Base-by-base conservation (phyloP, 2,329 filamentous ascomycete genomes). In the Ampelomyces quisqualis region DNA sequence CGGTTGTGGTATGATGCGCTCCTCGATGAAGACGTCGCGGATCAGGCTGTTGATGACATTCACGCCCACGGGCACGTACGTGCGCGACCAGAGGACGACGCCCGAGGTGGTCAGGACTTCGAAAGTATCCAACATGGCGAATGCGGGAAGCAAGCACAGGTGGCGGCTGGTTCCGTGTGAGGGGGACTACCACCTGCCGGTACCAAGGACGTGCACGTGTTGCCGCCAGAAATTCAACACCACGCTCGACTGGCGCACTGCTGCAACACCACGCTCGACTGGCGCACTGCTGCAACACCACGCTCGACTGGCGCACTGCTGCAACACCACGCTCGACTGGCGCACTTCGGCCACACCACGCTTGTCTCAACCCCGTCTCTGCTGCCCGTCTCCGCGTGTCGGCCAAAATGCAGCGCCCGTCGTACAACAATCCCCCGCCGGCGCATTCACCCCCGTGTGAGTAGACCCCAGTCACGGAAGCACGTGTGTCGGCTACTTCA, bases 21-120 rank as follows among this genome's bases (percentile, higher is more conserved):
- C 91, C 72, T 98, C 93, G 64, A 98, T 96, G 68, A 98, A 96
- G 64, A 96, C 88, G 70, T 97, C 90, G 67, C 85, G 84, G 71
- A 98, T 96, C 69, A 98, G 85, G 74, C 82, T 86, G 76, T 98
- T 96, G 75, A 98, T 84, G 52, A 96, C 77, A 57, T 86, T 83
- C 29, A 87, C 80, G 65, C 83, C 90, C 64, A 95, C 82, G 2
- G 85, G 79, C 39, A 85, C 82, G 68, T 91, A 95, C 18, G 83
- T 85, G 66, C 87, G 85, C 47, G 91, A 96, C 93, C 93, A 98
- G 40, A 98, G 81, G 43, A 98, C 93, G 49, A 98, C 90, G 41
- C 93, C 93, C 3, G 90, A 95, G 24, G 91, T 95, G 46, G 91
- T 96, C 47, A 98, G 72, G 54, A 98, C 93, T 71, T 98, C 91